phyloP scores from a whole-genome alignment of 106 monocot genomes.

The Allium sativum region DNA sequence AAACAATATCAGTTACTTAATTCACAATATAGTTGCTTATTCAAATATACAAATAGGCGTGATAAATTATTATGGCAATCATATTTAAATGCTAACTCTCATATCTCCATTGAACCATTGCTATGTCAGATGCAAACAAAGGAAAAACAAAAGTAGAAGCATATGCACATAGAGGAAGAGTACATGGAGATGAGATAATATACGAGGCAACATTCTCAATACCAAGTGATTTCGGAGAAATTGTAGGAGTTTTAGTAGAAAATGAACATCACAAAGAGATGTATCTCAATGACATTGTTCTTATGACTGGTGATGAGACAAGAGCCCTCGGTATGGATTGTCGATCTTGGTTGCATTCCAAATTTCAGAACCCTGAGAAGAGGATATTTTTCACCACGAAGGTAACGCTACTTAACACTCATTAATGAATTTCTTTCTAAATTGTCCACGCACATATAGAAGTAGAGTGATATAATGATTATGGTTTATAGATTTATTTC shows the following conservation, averaged over 20 bases:
- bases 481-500: too few species aligned
- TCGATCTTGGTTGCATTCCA: slow-evolving; percentile 59
- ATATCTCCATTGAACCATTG: neutral
- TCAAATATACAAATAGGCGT: too few species aligned
- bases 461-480: neutral
- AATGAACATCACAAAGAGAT: slow-evolving; percentile 55
- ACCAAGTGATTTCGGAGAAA: slow-evolving; percentile 21
- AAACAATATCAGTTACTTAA: too few species aligned
- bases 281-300: slow-evolving; percentile 31
- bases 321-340: slow-evolving; percentile 19
- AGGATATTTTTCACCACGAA: slow-evolving; percentile 55
- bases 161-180: slow-evolving; percentile 14
- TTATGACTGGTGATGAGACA: slow-evolving; percentile 10
- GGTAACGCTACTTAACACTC: slow-evolving; percentile 14
- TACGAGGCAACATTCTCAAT: slow-evolving; percentile 31
- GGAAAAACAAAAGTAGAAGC: slow-evolving; percentile 19
- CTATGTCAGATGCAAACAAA: neutral
- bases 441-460: neutral
- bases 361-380: slow-evolving; percentile 22
- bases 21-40: too few species aligned
- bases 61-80: too few species aligned
- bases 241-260: slow-evolving; percentile 39
- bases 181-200: neutral
- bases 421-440: neutral
- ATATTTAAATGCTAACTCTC: too few species aligned